A percentile compares a stretch with the other conserved stretches of the same genome.
phyloP scores from a whole-genome alignment of 1,284 basidiomycete genomes.

The Apiotrichum veenhuisii region DNA sequence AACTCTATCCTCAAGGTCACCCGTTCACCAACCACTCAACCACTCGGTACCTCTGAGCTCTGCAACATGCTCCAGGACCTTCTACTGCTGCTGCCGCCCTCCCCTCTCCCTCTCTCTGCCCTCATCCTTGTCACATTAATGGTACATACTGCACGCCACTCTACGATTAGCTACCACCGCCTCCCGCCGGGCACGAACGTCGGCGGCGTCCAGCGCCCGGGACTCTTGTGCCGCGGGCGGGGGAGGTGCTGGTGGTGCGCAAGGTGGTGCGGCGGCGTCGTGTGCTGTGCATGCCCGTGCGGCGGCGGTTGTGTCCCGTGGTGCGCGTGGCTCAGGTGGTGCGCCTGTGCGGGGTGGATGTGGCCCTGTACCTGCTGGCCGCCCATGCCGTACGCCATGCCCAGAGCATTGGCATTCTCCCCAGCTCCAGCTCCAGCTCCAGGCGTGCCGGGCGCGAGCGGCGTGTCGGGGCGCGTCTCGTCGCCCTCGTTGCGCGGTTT shows the following conservation, averaged over 20 bases:
- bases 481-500: constrained; percentile 15
- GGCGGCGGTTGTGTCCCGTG: background rate
- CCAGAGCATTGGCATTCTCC: background rate
- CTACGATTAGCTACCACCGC: constrained; percentile 1
- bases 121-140: no score
- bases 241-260: background rate
- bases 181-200: constrained; percentile 11
- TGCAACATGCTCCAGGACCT: no score
- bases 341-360: background rate
- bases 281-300: background rate
- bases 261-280: background rate
- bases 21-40: no score
- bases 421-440: background rate
- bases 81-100: no score
- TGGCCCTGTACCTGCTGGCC: background rate
- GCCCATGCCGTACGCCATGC: background rate
- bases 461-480: background rate
- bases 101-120: no score
- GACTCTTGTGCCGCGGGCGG: background rate
- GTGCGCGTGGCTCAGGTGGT: background rate
- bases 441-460: background rate
- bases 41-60: no score
- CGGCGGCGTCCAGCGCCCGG: background rate
- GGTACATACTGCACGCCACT: no score
- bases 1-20: no score